Base-by-base conservation (phyloP, 2,329 filamentous ascomycete genomes). In the Botryotinia calthae region DNA sequence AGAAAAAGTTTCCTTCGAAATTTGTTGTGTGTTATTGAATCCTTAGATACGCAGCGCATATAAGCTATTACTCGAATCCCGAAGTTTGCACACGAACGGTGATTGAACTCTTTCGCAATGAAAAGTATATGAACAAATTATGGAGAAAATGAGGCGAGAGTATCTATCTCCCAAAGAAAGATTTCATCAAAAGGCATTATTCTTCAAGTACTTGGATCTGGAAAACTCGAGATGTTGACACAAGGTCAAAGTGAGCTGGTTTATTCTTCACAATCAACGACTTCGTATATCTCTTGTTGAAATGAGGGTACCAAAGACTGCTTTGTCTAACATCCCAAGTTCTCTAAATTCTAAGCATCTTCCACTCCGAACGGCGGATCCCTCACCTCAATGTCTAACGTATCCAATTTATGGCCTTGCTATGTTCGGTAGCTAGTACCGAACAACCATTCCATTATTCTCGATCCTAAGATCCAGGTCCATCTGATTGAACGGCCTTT, bases 201-300 rank as follows among this genome's bases (percentile, higher is more conserved):
- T n/a, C 16, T 9, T n/a, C n/a, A 28, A 54, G 4, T 28, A 54
- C n/a, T 28, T 18, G 2, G n/a, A n/a, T 28, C 51, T 54, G 7
- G n/a, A 1, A 2, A 54, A 28, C 14, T 18, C 14, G 5, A 8
- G 51, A 18, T 54, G 2, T 0, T 28, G 7, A 28, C 2, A 18
- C 3, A 28, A 28, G 51, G 28, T 54, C 28, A 18, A 3, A 28
- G 28, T 28, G n/a, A 18, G 14, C 51, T 28, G 1, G 1, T 54
- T 8, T 6, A 18, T 16, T 28, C 12, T 18, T 54, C 6, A 8
- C 6, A 28, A 4, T 9, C n/a, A 54, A 18, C 6, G 3, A 54
- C 0, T 4, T 54, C 9, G 0, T 28, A 8, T 54, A 4, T 28
- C n/a, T 28, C 6, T 4, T 28, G 0, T 28, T 28, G 4, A 28